Evolutionary conservation across 2,329 filamentous ascomycete species (phyloP).

Genomic region (Chaetomium sp.): DNA sequence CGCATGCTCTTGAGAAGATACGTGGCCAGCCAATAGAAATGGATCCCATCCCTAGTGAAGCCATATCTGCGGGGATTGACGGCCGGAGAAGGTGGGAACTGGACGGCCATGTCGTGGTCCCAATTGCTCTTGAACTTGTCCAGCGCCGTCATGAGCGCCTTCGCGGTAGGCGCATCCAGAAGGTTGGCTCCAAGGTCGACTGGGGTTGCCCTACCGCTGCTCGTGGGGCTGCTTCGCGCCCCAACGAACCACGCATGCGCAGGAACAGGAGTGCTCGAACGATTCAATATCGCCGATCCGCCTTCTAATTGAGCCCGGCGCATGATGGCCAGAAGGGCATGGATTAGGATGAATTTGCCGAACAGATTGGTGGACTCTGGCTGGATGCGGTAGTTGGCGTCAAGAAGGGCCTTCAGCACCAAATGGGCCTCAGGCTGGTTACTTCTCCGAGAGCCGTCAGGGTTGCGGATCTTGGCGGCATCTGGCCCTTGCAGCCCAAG

Average conservation of each 20-base stretch:
- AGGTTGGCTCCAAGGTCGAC: conserved; percentile 43
- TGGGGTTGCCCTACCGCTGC: conserved; percentile 51
- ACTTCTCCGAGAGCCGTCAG: conserved; percentile 62
- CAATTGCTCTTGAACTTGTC: conserved; percentile 73
- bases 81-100: conserved; percentile 58
- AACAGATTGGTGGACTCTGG: conserved; percentile 70
- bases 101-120: conserved; percentile 68
- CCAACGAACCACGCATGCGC: conserved; percentile 60
- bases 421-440: conserved; percentile 67
- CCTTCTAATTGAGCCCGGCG: conserved; percentile 48
- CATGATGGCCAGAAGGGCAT: conserved; percentile 67
- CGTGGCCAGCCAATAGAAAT: conserved; percentile 73
- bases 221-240: conserved; percentile 43
- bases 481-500: conserved; percentile 63
- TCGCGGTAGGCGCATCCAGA: conserved; percentile 50
- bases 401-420: conserved; percentile 62
- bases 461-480: conserved; percentile 58
- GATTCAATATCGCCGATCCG: conserved; percentile 41
- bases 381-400: conserved; percentile 60
- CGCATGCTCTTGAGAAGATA: conserved; percentile 63
- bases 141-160: conserved; percentile 58
- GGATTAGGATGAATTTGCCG: conserved; percentile 73
- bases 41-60: conserved; percentile 70
- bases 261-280: conserved; percentile 58
- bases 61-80: conserved; percentile 61